phyloP scores from a whole-genome alignment of 2,329 filamentous ascomycete genomes.

The Hymenoscyphus repandus region DNA sequence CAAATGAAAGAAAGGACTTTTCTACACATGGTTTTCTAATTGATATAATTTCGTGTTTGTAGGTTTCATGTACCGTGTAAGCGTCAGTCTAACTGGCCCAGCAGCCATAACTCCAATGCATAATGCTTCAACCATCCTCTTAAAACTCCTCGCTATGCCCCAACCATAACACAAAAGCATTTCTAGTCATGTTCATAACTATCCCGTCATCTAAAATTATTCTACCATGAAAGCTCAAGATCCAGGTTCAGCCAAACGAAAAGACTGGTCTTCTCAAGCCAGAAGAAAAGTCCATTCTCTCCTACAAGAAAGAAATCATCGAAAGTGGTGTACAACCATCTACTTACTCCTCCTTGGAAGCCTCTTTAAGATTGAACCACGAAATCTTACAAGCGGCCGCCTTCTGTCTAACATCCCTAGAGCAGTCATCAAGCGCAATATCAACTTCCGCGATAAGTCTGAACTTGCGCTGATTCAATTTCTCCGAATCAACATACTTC shows the following conservation, averaged over 20 bases:
- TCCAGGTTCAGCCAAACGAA: too few species aligned
- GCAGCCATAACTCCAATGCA: neutral
- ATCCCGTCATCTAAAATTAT: neutral
- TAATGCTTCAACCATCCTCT: neutral
- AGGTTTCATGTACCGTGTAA: neutral
- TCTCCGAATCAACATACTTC: conserved; percentile 11
- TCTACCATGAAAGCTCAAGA: neutral
- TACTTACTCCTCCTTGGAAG: neutral
- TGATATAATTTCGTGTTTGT: neutral
- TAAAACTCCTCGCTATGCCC: neutral
- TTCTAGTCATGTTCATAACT: neutral
- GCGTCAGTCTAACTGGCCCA: neutral
- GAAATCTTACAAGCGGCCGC: conserved; percentile 23
- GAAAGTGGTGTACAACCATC: too few species aligned
- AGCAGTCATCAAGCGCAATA: conserved; percentile 24
- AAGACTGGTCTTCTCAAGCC: neutral
- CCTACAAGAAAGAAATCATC: neutral
- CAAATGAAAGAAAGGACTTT: too few species aligned
- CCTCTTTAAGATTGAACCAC: conserved; percentile 21
- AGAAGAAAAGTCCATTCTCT: neutral
- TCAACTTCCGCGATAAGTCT: conserved; percentile 23
- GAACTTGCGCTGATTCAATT: conserved; percentile 15
- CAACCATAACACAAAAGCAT: neutral
- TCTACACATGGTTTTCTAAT: too few species aligned
- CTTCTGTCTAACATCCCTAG: conserved; percentile 21